A percentile compares a stretch with the other conserved stretches of the same genome.
Conservation (phyloP, 306 rosid genomes). For the Sesbania bispinosa region DNA sequence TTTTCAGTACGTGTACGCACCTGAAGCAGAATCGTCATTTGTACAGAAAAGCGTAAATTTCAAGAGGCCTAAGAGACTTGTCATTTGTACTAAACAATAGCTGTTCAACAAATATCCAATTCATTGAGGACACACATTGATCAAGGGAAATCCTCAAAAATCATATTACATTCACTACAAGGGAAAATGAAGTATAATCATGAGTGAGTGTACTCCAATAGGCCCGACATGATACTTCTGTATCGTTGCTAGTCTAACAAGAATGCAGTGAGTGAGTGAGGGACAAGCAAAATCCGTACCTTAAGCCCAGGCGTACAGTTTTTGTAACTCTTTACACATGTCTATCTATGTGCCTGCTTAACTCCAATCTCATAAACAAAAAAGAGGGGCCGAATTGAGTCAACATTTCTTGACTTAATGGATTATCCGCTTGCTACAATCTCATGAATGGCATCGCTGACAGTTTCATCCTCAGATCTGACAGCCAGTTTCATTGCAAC, state of each 20-base stretch:
- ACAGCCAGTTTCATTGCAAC: constrained; percentile 94
- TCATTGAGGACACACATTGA: constrained; percentile 22
- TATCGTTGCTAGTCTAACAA: constrained; percentile 14
- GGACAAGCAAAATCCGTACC: constrained; percentile 29
- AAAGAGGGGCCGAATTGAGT: constrained; percentile 16
- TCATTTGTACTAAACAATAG: constrained; percentile 4
- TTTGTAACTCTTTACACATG: constrained; percentile 47
- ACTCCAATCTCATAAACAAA: constrained; percentile 30
- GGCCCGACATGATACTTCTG: constrained; percentile 14
- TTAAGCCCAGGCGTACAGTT: constrained; percentile 22
- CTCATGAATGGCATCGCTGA: constrained; percentile 85
- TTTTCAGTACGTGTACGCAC: too few species aligned
- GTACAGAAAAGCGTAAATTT: background rate
- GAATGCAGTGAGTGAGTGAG: constrained; percentile 21
- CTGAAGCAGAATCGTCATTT: background rate
- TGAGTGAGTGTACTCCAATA: constrained; percentile 25
- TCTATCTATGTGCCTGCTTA: constrained; percentile 33
- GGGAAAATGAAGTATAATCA: constrained; percentile 29
- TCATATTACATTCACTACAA: constrained; percentile 46
- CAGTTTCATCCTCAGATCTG: constrained; percentile 71
- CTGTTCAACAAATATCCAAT: constrained; percentile 24
- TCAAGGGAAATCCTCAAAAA: constrained; percentile 41
- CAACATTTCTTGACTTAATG: constrained; percentile 18
- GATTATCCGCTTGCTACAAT: constrained; percentile 90
- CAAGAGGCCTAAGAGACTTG: background rate